These are phyloP conservation scores for Sambucus nigra DNA, from an alignment of 129 eudicot genomes.

Conservation along the genomic window DNA sequence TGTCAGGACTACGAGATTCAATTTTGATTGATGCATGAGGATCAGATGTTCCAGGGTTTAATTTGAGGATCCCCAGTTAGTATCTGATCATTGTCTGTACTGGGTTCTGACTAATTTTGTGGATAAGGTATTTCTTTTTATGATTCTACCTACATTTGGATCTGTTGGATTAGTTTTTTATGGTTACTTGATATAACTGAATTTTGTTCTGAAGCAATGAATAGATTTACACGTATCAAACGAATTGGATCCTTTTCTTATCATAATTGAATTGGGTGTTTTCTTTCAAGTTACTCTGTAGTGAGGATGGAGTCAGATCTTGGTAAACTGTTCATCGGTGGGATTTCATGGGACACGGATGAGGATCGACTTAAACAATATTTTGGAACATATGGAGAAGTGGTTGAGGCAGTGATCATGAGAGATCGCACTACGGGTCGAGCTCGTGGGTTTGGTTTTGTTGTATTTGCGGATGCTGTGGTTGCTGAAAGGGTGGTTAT, in stretches of 20 bases:
- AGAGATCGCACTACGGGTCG: constrained; percentile 76
- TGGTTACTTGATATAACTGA: constrained; percentile 6
- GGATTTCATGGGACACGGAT: constrained; percentile 91
- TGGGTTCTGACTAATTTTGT: constrained; percentile 34
- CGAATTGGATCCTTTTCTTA: constrained; percentile 1
- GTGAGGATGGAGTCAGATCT: constrained; percentile 59
- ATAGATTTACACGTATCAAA: constrained; percentile 3
- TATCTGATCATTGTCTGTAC: constrained; percentile 30
- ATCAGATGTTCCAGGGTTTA: constrained; percentile 41
- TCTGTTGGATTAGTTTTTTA: constrained; percentile 23
- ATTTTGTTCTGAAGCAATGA: constrained; percentile 2
- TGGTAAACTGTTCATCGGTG: constrained; percentile 83
- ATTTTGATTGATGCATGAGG: constrained; percentile 25
- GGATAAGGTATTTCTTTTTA: constrained; percentile 32
- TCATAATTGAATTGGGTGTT: constrained; percentile 19
- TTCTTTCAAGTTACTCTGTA: constrained; percentile 13
- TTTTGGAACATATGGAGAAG: constrained; percentile 63
- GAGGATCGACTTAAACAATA: constrained; percentile 67
- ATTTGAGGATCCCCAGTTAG: constrained; percentile 21
- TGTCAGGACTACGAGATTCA: constrained; percentile 32
- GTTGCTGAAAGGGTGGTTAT: constrained; percentile 72
- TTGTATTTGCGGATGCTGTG: constrained; percentile 65
- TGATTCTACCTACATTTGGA: constrained; percentile 30
- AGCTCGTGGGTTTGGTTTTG: constrained; percentile 84
- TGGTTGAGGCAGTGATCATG: constrained; percentile 75